phyloP scores from a whole-genome alignment of 176 grass and related monocot species.

The Oryza coarctata region DNA sequence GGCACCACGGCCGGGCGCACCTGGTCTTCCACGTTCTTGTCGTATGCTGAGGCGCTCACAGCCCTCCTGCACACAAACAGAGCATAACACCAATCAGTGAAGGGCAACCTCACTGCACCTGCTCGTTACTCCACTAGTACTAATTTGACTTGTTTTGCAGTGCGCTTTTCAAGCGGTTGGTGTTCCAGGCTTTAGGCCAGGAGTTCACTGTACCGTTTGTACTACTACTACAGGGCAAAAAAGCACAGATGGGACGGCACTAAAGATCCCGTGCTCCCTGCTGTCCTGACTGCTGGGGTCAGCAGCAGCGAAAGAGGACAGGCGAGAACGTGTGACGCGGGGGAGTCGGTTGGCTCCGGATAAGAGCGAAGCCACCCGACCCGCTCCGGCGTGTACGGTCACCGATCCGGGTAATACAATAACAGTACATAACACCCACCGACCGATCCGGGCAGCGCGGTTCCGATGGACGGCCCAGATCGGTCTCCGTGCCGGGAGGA shows the following conservation, averaged over 20 bases:
- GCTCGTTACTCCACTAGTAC: too few relatives aligned
- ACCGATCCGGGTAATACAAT: background rate
- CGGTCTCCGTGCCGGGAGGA: background rate
- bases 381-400: background rate
- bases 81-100: background rate
- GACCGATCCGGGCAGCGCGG: background rate
- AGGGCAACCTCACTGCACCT: background rate
- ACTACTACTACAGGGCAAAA: too few relatives aligned
- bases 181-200: too few relatives aligned
- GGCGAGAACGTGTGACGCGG: background rate
- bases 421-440: background rate
- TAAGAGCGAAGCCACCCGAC: background rate
- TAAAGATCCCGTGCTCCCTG: background rate
- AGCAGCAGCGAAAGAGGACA: background rate
- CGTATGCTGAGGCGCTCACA: slow-evolving; percentile 76
- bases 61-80: slow-evolving; percentile 35
- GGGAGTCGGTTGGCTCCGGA: background rate
- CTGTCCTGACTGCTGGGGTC: background rate
- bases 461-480: background rate
- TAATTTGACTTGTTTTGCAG: background rate
- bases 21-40: slow-evolving; percentile 94
- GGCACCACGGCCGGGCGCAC: slow-evolving; percentile 70
- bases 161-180: background rate
- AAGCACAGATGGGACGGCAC: background rate
- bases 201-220: too few relatives aligned